Base-by-base conservation (phyloP, 495 filamentous ascomycete species). In the Hyaloscypha bicolor region DNA sequence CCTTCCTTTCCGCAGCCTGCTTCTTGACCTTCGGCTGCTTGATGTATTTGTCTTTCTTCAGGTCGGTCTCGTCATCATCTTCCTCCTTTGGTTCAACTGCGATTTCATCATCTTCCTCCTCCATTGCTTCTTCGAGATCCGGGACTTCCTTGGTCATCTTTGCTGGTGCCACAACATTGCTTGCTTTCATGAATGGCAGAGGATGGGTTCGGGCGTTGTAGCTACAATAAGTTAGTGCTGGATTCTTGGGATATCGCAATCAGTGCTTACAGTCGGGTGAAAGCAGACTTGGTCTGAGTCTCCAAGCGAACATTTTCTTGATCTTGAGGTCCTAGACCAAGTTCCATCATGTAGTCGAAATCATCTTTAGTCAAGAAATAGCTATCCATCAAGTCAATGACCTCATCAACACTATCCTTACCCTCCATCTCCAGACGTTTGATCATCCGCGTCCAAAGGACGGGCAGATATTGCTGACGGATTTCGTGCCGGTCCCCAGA, bases 311-410 rank as follows among this genome's bases (percentile, higher is more conserved):
- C 86, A 2, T 79, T 79, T 32, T 86, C 86, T 79, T 91, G 84
- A 62, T 88, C 84, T 84, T 94, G 92, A 2, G 88, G 87, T 19
- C 95, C 96, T 37, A 99, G 83, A 12, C 93, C 94, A 12, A 99
- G 87, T 77, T 99, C 95, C 67, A 94, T 80, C 72, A 98, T 91
- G 16, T 87, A 89, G 76, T 99, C 95, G 77, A 90, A 97, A 77
- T 99, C 95, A 8, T 98, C 95, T 64, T 88, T 87, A 0, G 95
- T 98, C n/a, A 99, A 84, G 78, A 89, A 99, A 76, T 99, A 99
- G 76, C 89, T 91, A 73, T 99, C 95, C 95, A 99, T 97, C 53
- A 97, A 81, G 11, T 76, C 72, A 60, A 72, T 73, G 52, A 90
- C 81, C n/a, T 87, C 85, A 0, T 84, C 80, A 39, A 95, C 87